Conservation (phyloP, 2,329 filamentous ascomycete genomes). For the Fusarium verticillioides region DNA sequence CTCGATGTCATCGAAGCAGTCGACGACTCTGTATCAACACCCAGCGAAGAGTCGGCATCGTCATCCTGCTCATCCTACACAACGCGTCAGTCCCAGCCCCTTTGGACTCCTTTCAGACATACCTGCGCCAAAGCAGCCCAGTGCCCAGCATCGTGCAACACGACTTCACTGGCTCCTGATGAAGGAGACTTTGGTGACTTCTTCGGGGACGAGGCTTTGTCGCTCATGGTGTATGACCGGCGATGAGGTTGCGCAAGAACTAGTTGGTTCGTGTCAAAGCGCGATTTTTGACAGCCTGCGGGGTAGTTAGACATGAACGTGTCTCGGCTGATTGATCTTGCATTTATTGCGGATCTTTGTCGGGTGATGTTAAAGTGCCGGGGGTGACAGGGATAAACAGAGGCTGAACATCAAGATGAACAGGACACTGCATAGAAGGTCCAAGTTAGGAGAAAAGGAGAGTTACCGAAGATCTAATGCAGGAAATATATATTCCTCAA, state of each 20-base stretch:
- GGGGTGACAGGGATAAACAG: background rate
- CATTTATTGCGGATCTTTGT: background rate
- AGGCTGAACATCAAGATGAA: background rate
- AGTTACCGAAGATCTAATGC: background rate
- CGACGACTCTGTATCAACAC: background rate
- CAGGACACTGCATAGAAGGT: background rate
- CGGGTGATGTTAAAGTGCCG: background rate
- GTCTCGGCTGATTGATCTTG: background rate
- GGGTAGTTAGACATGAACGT: background rate
- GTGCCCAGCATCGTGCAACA: conserved; percentile 5
- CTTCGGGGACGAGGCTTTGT: background rate
- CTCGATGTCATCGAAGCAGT: background rate
- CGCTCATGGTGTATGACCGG: background rate
- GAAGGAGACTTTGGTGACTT: conserved; percentile 12
- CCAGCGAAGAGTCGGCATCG: background rate
- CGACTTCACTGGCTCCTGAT: background rate
- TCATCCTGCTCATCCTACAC: background rate
- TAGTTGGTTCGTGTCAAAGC: background rate
- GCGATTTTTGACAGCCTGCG: background rate
- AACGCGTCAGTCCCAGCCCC: background rate
- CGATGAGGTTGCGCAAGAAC: background rate
- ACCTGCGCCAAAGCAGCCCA: conserved; percentile 2
- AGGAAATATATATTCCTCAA: background rate
- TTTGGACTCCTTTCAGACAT: accelerated
- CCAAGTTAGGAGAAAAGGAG: background rate